Evolutionary conservation across 805 yeast genomes (phyloP).

Genomic region (Saccharomycopsis sp.): DNA sequence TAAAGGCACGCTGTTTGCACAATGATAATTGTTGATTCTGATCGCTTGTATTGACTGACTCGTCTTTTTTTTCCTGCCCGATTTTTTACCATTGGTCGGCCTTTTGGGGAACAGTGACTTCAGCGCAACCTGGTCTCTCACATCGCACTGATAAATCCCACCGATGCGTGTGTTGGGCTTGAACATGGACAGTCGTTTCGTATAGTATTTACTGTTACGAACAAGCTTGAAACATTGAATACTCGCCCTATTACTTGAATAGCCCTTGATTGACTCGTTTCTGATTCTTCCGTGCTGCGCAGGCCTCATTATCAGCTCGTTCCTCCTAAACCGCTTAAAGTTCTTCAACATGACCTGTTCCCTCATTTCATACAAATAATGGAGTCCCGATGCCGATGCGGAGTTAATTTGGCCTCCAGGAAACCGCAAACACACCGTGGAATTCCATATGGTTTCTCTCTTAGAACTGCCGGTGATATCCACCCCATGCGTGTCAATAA

Average conservation of each 20-base stretch:
- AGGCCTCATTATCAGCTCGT: not conserved
- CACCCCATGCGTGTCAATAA: slow-evolving; percentile 4
- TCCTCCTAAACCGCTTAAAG: not conserved
- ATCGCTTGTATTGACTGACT: not conserved
- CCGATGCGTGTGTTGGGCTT: slow-evolving; percentile 11
- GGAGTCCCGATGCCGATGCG: not conserved
- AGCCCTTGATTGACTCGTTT: not conserved
- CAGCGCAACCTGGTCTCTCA: not conserved
- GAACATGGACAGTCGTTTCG: slow-evolving; percentile 8
- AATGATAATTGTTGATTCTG: slow-evolving; percentile 2
- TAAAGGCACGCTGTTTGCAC: slow-evolving; percentile 9
- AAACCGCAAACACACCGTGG: slow-evolving; percentile 12
- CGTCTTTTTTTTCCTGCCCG: not conserved
- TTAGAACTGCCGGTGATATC: slow-evolving; percentile 1
- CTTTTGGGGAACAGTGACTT: not conserved
- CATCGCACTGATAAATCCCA: slow-evolving; percentile 16
- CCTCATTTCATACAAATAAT: not conserved
- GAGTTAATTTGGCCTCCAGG: not conserved
- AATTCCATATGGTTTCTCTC: slow-evolving; percentile 14
- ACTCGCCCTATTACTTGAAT: not conserved
- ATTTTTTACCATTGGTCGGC: not conserved
- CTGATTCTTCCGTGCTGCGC: not conserved
- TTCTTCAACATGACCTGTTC: not conserved
- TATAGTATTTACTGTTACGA: slow-evolving; percentile 7
- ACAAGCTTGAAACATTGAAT: slow-evolving; percentile 15